Evolutionary conservation across 108 stramenopile genomes (phyloP).

Genomic region (Conticribra weissflogii): DNA sequence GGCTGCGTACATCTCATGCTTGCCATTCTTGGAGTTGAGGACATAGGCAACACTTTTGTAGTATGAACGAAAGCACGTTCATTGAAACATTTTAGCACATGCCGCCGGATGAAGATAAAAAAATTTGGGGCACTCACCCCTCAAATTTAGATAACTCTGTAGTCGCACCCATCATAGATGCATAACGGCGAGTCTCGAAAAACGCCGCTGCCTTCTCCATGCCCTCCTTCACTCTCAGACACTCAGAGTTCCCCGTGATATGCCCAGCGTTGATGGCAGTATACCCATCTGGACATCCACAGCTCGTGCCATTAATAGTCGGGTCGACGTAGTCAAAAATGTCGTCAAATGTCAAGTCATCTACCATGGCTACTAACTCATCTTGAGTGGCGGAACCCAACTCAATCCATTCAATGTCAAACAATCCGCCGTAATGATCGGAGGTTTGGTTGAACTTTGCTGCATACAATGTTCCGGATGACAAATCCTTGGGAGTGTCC

Average conservation of each 20-base stretch:
- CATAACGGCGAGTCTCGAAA: constrained; percentile 14
- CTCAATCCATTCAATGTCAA: constrained; percentile 19
- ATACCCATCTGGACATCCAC: constrained; percentile 15
- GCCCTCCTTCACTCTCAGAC: constrained; percentile 16
- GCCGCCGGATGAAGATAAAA: too few relatives aligned
- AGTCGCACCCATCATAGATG: constrained; percentile 12
- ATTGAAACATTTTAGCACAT: too few relatives aligned
- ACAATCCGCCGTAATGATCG: constrained; percentile 10
- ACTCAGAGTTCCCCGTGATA: background rate
- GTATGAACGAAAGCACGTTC: too few relatives aligned
- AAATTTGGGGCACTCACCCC: constrained; percentile 4
- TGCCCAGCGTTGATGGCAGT: constrained; percentile 1
- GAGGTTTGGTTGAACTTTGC: constrained; percentile 14
- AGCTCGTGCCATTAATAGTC: background rate
- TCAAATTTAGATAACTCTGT: constrained; percentile 19
- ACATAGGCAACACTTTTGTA: constrained; percentile 13
- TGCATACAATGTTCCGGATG: constrained; percentile 12
- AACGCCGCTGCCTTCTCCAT: constrained; percentile 19
- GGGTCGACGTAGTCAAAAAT: constrained; percentile 12
- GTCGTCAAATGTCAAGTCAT: constrained; percentile 7
- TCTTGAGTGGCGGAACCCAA: constrained; percentile 14
- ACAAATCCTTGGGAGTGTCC: constrained; percentile 15
- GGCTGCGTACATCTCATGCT: constrained; percentile 15
- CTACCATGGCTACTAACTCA: constrained; percentile 6
- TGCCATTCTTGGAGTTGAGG: constrained; percentile 7